Conservation (phyloP, 768 basidiomycete genomes). For the Hygrophoropsis aurantiaca region DNA sequence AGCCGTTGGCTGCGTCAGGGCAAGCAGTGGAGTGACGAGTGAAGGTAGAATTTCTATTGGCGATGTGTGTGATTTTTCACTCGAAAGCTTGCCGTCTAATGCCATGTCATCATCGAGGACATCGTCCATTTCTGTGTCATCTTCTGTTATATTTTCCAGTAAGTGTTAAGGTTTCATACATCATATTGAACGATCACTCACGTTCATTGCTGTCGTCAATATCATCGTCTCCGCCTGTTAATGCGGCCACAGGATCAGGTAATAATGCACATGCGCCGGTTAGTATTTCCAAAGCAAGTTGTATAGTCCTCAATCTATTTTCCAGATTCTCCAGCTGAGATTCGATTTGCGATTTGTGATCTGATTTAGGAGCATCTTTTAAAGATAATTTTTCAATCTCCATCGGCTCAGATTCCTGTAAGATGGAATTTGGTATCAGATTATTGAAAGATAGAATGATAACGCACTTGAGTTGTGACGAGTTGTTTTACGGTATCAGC, state of each 20-base stretch:
- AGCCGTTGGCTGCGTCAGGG: constrained; percentile 69
- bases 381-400: constrained; percentile 56
- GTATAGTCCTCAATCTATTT: constrained; percentile 65
- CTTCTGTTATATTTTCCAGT: constrained; percentile 39
- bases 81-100: constrained; percentile 17
- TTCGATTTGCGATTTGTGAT: constrained; percentile 72
- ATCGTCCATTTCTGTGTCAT: constrained; percentile 40
- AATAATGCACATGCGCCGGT: constrained; percentile 87
- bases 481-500: constrained; percentile 52
- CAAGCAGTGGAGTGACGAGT: constrained; percentile 67
- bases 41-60: constrained; percentile 47
- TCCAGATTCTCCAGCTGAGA: constrained; percentile 75
- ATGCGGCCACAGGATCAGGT: constrained; percentile 64
- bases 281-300: constrained; percentile 84
- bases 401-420: constrained; percentile 47
- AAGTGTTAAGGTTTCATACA: constrained; percentile 1
- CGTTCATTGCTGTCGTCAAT: constrained; percentile 35
- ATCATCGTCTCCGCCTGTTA: constrained; percentile 32
- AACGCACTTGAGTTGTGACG: constrained; percentile 46
- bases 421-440: background rate
- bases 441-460: constrained; percentile 3
- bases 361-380: constrained; percentile 69
- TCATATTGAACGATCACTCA: constrained; percentile 7
- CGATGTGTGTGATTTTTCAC: constrained; percentile 24
- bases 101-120: constrained; percentile 25